Evolutionary conservation across 495 filamentous ascomycete species (phyloP), one percentile per base, ranked within the genome.

Genomic region (Aspergillus ostianus): DNA sequence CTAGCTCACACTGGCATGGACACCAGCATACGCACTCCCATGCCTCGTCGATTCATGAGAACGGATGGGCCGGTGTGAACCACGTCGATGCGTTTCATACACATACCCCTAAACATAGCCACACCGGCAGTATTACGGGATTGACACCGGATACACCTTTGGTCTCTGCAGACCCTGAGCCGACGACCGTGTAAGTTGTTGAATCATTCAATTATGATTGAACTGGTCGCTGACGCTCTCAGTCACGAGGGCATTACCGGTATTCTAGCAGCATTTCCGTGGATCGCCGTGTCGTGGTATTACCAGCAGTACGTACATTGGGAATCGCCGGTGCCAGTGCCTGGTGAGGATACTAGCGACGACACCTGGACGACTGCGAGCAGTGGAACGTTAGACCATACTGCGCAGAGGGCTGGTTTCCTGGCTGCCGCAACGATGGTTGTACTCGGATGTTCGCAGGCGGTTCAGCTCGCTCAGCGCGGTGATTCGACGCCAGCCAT

Each of bases 271-370:
- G 66, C 73, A 6, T 56, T 77, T 48, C 77, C 77, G 15, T 79
- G 76, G 77, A 67, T 78, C 44, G 66, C 64, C 10, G 44, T 78
- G 4, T 79, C 76, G 10, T 80, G 77, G 77, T 78, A 73, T 32
- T 65, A 71, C 20, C 64, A 67, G 47, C 65, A 68, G 21, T 70
- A 68, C 57, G 63, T 66, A 19, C 61, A 71, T 53, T 66, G 61
- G 58, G 55, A 45, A 19, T 56, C 30, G 19, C 26, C 20, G 6
- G n/a, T 36, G 50, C 36, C 49, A 4, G 20, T 55, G 27, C 26
- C 32, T 15, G 47, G 49, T 23, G 59, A 67, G 10, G 47, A 52
- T 4, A 27, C 44, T n/a, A 45, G 49, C 32, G 59, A 67, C 13
- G 47, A 52, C 5, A 41, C 46, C 17, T 53, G 49, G 20, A 36